Percentiles rank a stretch among this genome's conserved stretches.
Conservation (phyloP, 805 yeast genomes). For the Yarrowia keelungensis region DNA sequence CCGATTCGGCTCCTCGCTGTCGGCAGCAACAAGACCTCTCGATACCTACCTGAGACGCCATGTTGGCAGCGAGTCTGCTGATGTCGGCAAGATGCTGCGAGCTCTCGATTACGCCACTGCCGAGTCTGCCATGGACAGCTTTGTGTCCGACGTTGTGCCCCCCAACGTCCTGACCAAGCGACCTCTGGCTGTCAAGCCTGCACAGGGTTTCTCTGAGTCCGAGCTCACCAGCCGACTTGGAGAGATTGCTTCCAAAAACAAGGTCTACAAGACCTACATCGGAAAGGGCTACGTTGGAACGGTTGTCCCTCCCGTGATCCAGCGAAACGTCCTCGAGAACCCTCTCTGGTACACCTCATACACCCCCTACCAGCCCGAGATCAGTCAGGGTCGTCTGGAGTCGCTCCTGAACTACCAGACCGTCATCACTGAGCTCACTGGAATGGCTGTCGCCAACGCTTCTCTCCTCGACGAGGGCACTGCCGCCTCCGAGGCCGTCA, state of each 20-base stretch:
- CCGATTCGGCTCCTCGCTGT: constrained; percentile 23
- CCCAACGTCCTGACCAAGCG: constrained; percentile 73
- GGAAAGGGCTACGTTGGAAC: constrained; percentile 97
- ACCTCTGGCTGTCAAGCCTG: constrained; percentile 69
- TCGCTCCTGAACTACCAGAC: constrained; percentile 91
- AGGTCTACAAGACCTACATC: constrained; percentile 73
- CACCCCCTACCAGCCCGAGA: constrained; percentile 98
- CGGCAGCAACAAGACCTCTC: constrained; percentile 51
- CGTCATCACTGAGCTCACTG: constrained; percentile 87
- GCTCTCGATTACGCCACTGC: constrained; percentile 66
- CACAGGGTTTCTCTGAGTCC: constrained; percentile 77
- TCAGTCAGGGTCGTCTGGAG: constrained; percentile 95
- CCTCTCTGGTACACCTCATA: constrained; percentile 99
- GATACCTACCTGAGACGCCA: constrained; percentile 93
- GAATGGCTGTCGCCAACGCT: constrained; percentile 93
- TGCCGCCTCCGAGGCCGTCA: constrained; percentile 97
- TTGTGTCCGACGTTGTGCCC: constrained; percentile 79
- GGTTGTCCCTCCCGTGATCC: constrained; percentile 86
- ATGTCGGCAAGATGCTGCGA: constrained; percentile 70
- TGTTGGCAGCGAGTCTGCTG: constrained; percentile 74
- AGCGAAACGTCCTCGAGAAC: constrained; percentile 86
- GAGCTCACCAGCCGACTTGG: constrained; percentile 75
- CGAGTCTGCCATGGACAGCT: constrained; percentile 58
- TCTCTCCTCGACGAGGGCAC: constrained; percentile 95
- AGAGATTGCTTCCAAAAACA: constrained; percentile 76